Percentiles rank a stretch among this genome's conserved stretches.
phyloP scores from a whole-genome alignment of 2,329 filamentous ascomycete species.

The Aspergillus transmontanensis region DNA sequence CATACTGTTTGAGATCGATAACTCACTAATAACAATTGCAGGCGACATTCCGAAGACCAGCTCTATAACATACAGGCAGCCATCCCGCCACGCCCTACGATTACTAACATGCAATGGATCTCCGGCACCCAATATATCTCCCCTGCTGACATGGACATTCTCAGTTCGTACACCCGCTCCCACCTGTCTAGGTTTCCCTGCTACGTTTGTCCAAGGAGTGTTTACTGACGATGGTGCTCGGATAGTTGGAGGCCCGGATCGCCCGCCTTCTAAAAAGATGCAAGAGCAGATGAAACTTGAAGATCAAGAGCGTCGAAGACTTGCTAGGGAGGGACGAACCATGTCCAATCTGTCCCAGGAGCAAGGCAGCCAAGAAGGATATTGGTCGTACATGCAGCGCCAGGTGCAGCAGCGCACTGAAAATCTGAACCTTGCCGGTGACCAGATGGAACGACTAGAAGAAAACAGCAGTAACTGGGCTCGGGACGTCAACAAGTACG shows the following conservation, averaged over 20 bases:
- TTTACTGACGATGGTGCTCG: not conserved
- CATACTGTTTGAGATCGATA: not conserved
- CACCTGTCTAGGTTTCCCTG: not conserved
- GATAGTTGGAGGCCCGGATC: constrained; percentile 76
- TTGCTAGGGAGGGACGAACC: constrained; percentile 39
- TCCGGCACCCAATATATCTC: constrained; percentile 91
- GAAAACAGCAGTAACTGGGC: constrained; percentile 82
- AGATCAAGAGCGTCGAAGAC: constrained; percentile 58
- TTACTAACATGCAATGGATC: constrained; percentile 95
- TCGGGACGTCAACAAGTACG: constrained; percentile 84
- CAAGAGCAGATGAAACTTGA: constrained; percentile 76
- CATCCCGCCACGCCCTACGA: constrained; percentile 82
- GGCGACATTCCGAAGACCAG: constrained; percentile 34
- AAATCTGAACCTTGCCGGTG: constrained; percentile 77
- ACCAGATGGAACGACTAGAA: constrained; percentile 81
- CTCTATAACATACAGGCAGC: constrained; percentile 76
- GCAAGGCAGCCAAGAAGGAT: constrained; percentile 61
- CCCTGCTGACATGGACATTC: constrained; percentile 80
- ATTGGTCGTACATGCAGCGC: constrained; percentile 78
- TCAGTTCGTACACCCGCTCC: constrained; percentile 54
- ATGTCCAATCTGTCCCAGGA: constrained; percentile 24
- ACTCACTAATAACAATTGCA: constrained; percentile 20
- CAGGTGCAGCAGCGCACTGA: constrained; percentile 91
- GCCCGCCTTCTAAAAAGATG: constrained; percentile 88
- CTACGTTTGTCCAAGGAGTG: not conserved